phyloP scores from a whole-genome alignment of 768 basidiomycete genomes.

The Panellus pusillus region DNA sequence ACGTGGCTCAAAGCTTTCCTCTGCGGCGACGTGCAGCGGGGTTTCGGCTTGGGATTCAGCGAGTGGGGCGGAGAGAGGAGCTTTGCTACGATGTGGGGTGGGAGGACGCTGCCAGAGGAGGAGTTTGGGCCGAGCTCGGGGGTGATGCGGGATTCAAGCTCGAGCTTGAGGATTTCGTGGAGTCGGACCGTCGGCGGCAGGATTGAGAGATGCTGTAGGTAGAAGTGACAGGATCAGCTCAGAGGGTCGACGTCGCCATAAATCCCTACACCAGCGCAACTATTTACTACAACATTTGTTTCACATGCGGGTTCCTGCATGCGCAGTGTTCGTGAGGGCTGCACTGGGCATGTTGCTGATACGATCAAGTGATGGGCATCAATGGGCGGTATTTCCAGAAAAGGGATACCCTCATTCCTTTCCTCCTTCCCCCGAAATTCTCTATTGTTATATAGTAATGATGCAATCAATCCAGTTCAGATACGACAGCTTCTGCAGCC shows the following conservation, averaged over 20 bases:
- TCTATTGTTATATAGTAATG: slow-evolving; percentile 17
- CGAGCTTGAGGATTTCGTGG: neutral
- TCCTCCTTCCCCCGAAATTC: neutral
- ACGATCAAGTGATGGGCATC: no score
- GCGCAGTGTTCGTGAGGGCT: no score
- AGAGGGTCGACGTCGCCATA: neutral
- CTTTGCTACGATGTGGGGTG: neutral
- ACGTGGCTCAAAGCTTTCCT: neutral
- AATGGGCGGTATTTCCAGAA: no score
- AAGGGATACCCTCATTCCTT: no score
- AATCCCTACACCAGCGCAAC: no score
- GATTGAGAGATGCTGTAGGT: neutral
- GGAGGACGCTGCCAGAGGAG: neutral
- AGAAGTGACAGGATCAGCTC: neutral
- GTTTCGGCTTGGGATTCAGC: neutral
- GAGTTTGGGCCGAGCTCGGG: neutral
- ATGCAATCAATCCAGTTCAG: slow-evolving; percentile 27
- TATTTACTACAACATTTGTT: no score
- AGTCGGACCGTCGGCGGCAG: slow-evolving; percentile 1
- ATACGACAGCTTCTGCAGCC: slow-evolving; percentile 20
- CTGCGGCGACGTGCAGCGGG: slow-evolving; percentile 3
- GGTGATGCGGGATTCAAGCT: neutral
- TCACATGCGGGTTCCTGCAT: no score
- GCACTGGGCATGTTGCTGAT: no score
- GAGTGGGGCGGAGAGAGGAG: neutral